Evolutionary conservation across 169 alveolate genomes (phyloP).

Genomic region (Eimeria brunetti): DNA sequence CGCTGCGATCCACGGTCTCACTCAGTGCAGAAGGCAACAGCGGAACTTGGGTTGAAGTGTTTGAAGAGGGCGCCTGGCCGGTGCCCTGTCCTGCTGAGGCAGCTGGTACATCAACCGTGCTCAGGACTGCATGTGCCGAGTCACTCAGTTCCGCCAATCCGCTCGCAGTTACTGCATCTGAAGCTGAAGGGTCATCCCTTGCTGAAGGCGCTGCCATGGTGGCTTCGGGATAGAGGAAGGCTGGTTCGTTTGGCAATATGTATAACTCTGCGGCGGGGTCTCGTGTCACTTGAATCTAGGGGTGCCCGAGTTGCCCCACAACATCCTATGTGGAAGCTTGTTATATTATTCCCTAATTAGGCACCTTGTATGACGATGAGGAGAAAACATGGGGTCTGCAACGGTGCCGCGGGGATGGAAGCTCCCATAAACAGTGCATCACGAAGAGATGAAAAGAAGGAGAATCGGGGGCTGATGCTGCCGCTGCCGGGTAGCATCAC

Average conservation of each 20-base stretch:
- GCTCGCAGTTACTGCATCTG: background rate
- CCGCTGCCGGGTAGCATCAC: slow-evolving; percentile 5
- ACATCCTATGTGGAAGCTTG: background rate
- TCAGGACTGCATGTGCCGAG: background rate
- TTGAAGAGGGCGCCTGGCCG: background rate
- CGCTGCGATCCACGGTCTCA: background rate
- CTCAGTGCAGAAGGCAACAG: background rate
- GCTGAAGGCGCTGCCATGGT: slow-evolving; percentile 27
- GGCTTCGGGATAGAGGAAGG: background rate
- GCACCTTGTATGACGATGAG: background rate
- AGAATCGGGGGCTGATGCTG: background rate
- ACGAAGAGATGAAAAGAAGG: background rate
- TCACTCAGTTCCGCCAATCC: background rate
- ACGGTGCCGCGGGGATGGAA: background rate
- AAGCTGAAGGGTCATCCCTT: background rate
- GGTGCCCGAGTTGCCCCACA: background rate
- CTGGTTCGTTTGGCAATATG: background rate
- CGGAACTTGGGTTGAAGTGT: background rate
- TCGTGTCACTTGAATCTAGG: background rate
- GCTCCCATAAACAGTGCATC: background rate
- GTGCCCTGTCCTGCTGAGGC: slow-evolving; percentile 11
- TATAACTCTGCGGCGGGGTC: background rate
- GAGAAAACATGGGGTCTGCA: background rate
- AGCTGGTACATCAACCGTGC: background rate
- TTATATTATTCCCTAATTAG: background rate